These are phyloP conservation scores for Bryoglossum gracile DNA, from an alignment of 495 filamentous ascomycete genomes.

Conservation along the genomic window DNA sequence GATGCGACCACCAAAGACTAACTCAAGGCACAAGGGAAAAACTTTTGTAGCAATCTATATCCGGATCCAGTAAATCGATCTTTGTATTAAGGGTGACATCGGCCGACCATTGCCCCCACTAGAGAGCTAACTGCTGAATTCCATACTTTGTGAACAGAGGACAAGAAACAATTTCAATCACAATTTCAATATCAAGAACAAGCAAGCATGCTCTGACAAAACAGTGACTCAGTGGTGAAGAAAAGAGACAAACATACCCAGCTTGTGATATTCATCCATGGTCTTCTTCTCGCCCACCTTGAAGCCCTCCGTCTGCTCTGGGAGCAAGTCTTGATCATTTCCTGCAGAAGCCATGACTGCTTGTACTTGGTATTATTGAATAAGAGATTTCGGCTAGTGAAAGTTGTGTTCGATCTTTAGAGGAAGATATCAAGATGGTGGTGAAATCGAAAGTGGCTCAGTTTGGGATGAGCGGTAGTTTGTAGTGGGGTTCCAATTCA, in stretches of 20 bases:
- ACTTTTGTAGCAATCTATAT: too few species aligned
- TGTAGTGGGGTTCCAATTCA: slow-evolving; percentile 7
- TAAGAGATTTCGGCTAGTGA: slow-evolving; percentile 1
- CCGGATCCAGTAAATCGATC: too few species aligned
- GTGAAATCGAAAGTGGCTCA: slow-evolving; percentile 1
- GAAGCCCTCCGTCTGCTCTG: slow-evolving; percentile 87
- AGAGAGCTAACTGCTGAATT: too few species aligned
- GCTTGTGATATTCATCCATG: slow-evolving; percentile 80
- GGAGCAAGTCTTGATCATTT: slow-evolving; percentile 72
- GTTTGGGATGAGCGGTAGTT: background rate
- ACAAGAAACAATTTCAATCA: too few species aligned
- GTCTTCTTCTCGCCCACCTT: slow-evolving; percentile 98
- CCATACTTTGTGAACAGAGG: too few species aligned
- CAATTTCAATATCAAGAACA: too few species aligned
- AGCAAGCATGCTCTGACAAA: background rate
- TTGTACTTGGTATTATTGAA: slow-evolving; percentile 5
- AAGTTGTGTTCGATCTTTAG: background rate
- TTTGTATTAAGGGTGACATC: too few species aligned
- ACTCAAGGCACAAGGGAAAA: too few species aligned
- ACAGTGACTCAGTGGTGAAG: background rate
- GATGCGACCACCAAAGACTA: too few species aligned
- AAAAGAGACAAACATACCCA: slow-evolving; percentile 55
- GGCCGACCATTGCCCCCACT: too few species aligned
- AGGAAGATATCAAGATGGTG: slow-evolving; percentile 2
- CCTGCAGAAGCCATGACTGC: slow-evolving; percentile 59